Evolutionary conservation across 2,329 filamentous ascomycete genomes (phyloP).

Genomic region (Bertia moriformis): DNA sequence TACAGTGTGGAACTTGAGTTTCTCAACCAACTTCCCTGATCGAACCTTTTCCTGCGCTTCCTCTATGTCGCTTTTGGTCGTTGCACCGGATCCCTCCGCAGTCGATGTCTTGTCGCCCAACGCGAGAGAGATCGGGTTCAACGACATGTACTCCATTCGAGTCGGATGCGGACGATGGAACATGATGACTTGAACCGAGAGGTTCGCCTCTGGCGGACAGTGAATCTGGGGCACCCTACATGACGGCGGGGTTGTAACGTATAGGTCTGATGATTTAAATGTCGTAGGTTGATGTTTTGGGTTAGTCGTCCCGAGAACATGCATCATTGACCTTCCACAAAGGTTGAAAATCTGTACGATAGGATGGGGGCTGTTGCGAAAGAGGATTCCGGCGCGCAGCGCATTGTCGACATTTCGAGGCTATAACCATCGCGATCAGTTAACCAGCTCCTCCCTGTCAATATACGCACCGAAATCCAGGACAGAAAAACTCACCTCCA

Average conservation of each 20-base stretch:
- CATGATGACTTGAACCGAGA: conserved; percentile 61
- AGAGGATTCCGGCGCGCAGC: conserved; percentile 67
- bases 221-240: conserved; percentile 51
- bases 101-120: conserved; percentile 55
- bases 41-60: conserved; percentile 41
- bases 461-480: not conserved
- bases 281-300: conserved; percentile 21
- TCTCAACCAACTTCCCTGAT: conserved; percentile 60
- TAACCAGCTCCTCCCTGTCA: not conserved
- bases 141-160: conserved; percentile 91
- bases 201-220: conserved; percentile 55
- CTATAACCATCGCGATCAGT: conserved; percentile 28
- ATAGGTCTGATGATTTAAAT: conserved; percentile 57
- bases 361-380: conserved; percentile 68
- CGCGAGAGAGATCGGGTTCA: conserved; percentile 76
- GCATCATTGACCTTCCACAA: conserved; percentile 69
- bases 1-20: conserved; percentile 78
- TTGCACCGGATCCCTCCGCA: conserved; percentile 40
- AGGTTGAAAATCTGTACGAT: conserved; percentile 68
- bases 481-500: conserved; percentile 51
- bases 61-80: conserved; percentile 57
- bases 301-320: conserved; percentile 77
- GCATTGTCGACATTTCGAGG: conserved; percentile 74
- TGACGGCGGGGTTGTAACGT: conserved; percentile 36
- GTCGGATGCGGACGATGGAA: conserved; percentile 76